Evolutionary conservation across 2,329 filamentous ascomycete genomes (phyloP), one percentile per base, ranked within the genome.

Genomic region (Cercospora zeae-maydis): DNA sequence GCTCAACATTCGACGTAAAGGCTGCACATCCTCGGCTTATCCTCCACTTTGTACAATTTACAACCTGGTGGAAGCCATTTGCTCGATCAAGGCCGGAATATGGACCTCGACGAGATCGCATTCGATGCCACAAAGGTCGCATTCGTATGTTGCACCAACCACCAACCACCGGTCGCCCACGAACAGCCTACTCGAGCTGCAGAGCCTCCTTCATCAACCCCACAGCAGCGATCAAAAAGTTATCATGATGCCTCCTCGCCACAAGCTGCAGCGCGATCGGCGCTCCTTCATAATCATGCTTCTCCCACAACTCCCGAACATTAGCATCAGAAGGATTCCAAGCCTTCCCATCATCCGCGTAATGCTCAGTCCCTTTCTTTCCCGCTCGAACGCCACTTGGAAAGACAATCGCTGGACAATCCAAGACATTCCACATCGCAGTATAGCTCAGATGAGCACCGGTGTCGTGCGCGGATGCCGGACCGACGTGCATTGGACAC

Each of bases 401-500:
- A 70, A 90, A 88, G 0, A 85, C 80, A 1, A 82, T 74, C 11
- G 79, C 82, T 0, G 87, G 66, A 39, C 66, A 67, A 72, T 90
- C 86, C 1, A 90, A 79, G 34, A 89, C 69, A 70, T 90, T 90
- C 85, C 86, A 90, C 63, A 86, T 81, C 0, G 82, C 77, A 0
- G 86, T 88, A 66, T 90, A 90, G 1, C 82, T 82, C 86, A 86
- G 89, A 66, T 83, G 84, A 36, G 74, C 78, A 72, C 87, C 70
- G 60, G 78, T 74, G 66, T 84, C 73, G 66, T 86, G 79, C 64
- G 82, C 75, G 3, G 79, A 82, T 16, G 84, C 83, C 2, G 78
- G 77, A 2, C 82, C 80, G 1, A 84, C 83, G 0, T 81, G 82
- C 0, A 79, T 82, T 0, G 86, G 86, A 59, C 83, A 86, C 1